Conservation (phyloP, 345 rosid species). For the Aquilaria yunnanensis region DNA sequence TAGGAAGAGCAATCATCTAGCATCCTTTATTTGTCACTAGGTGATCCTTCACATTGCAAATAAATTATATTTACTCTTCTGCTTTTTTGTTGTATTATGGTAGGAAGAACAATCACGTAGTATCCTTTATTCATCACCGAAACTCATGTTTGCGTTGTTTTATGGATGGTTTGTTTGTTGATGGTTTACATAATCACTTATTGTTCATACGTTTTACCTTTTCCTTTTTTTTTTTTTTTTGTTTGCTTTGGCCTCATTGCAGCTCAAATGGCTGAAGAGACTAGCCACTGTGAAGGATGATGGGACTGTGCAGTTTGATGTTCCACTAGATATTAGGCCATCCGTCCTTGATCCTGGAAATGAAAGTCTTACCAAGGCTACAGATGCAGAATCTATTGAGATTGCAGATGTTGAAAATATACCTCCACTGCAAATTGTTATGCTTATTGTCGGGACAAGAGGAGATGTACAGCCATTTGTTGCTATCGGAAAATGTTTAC, state of each 20-base stretch:
- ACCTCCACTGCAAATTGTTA: conserved; percentile 49
- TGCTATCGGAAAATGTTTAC: conserved; percentile 57
- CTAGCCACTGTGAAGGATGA: conserved; percentile 35
- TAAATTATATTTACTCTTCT: too few relatives aligned
- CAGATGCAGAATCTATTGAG: conserved; percentile 24
- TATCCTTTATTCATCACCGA: too few relatives aligned
- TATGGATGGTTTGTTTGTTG: too few relatives aligned
- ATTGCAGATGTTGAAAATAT: conserved; percentile 15
- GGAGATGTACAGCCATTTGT: conserved; percentile 71
- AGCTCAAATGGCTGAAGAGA: conserved; percentile 44
- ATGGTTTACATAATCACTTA: not conserved
- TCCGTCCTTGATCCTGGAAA: conserved; percentile 23
- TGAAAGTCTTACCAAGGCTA: conserved; percentile 19
- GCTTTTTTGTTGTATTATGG: too few relatives aligned
- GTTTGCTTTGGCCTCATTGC: conserved; percentile 5
- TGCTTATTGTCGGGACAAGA: conserved; percentile 62
- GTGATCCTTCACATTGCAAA: too few relatives aligned
- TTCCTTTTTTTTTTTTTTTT: not conserved
- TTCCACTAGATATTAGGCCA: conserved; percentile 33
- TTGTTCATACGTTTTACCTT: not conserved
- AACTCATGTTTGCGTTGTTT: too few relatives aligned
- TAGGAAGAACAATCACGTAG: too few relatives aligned
- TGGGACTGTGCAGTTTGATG: conserved; percentile 50
- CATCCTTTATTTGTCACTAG: too few relatives aligned
- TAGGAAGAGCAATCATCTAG: too few relatives aligned